Base-by-base conservation (phyloP, 2,329 filamentous ascomycete genomes). In the Remersonia thermophila region DNA sequence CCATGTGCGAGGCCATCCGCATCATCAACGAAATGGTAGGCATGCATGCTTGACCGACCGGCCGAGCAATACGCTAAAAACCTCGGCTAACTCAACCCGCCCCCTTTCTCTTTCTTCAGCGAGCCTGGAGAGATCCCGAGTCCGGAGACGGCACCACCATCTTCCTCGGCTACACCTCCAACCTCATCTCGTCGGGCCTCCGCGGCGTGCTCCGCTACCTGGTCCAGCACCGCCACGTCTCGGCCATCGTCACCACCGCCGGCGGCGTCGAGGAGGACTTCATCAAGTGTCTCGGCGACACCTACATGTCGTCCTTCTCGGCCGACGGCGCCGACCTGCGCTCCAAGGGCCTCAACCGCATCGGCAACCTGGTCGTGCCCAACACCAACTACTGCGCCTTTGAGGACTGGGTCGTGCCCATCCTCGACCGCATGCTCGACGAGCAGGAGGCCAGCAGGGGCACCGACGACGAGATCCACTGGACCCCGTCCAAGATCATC, bases 381-480 rank as follows among this genome's bases (percentile, higher is more conserved):
- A 98, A 98, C 58, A 83, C 78, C 58, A 98, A 98, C 62, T 93
- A 98, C 65, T 96, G 91, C 57, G 77, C 80, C 6, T 98, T 98
- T 51, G 91, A 98, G 57, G 91, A 98, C 63, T 98, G 91, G 91
- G 69, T 98, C 6, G 73, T 96, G 33, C 91, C 91, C 2, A 93
- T 98, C 48, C 67, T 98, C n/a, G 84, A 96, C 62, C 76, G 65
- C 47, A 91, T 98, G 85, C 70, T 96, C 2, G 80, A 80, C 47
- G 91, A 98, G 60, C 91, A 98, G 57, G 87, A 96, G 56, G 79
- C 76, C 1, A 80, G 74, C 51, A 82, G 77, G 55, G 68, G 68
- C 15, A 74, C 71, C 13, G 74, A 81, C 38, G 71, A 80, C 12
- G 69, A 83, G 45, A 69, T 93, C 44, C 71, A 80, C 62, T 98